Evolutionary conservation across 2,329 filamentous ascomycete species (phyloP).

Genomic region (Xylariaceae sp.): DNA sequence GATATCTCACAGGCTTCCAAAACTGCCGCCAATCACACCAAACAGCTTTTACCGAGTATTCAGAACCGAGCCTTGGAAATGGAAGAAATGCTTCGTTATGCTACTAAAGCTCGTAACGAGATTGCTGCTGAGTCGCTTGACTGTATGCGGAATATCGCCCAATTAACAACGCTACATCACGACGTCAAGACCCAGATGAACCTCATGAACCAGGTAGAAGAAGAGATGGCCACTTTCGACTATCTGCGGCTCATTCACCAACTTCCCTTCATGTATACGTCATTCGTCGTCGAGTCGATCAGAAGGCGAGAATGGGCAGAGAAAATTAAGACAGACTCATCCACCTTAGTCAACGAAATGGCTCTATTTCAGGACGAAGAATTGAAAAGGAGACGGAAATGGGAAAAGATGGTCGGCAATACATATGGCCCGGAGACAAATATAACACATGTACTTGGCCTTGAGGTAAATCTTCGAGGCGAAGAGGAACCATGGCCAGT

Average conservation of each 20-base stretch:
- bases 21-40: conserved; percentile 58
- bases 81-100: conserved; percentile 54
- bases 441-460: conserved; percentile 64
- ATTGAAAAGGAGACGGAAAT: conserved; percentile 77
- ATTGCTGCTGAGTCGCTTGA: conserved; percentile 60
- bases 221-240: conserved; percentile 75
- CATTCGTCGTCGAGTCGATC: conserved; percentile 79
- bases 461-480: conserved; percentile 80
- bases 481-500: conserved; percentile 77
- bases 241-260: conserved; percentile 73
- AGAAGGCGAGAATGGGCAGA: conserved; percentile 85
- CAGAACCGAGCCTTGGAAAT: conserved; percentile 53
- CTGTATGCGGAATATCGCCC: conserved; percentile 77
- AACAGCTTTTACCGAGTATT: conserved; percentile 54
- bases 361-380: conserved; percentile 90
- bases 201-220: conserved; percentile 64
- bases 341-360: conserved; percentile 86
- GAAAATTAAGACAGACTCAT: conserved; percentile 82
- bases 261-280: conserved; percentile 84
- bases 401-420: conserved; percentile 79
- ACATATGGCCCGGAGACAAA: conserved; percentile 61
- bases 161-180: conserved; percentile 69
- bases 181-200: conserved; percentile 67
- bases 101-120: conserved; percentile 60
- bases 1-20: conserved; percentile 58